These are phyloP conservation scores for Vitellaria paradoxa DNA, from an alignment of 179 eudicot species.

Conservation along the genomic window DNA sequence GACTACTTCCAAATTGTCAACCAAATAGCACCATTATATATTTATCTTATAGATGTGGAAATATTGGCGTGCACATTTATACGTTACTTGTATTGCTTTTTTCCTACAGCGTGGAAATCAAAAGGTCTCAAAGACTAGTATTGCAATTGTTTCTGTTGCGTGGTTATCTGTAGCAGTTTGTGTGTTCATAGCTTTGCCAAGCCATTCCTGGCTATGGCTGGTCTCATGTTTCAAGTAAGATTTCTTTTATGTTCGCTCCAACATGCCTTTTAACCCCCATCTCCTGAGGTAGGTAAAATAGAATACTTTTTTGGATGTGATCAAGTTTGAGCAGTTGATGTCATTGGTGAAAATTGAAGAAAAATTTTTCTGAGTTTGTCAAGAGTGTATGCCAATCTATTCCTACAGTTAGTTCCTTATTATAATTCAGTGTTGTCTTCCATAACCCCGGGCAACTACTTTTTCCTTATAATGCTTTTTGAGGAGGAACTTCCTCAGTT, in stretches of 20 bases:
- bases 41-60: not conserved
- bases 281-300: too few relatives aligned
- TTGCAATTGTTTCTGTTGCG: conserved; percentile 46
- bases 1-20: too few relatives aligned
- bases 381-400: too few relatives aligned
- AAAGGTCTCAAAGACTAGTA: conserved; percentile 58
- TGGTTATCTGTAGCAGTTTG: conserved; percentile 65
- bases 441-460: too few relatives aligned
- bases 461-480: too few relatives aligned
- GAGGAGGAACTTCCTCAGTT: too few relatives aligned
- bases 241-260: conserved; percentile 2
- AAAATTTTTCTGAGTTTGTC: too few relatives aligned
- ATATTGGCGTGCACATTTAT: not conserved
- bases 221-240: conserved; percentile 79
- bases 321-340: not conserved
- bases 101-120: conserved; percentile 71
- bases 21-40: too few relatives aligned
- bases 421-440: too few relatives aligned
- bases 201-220: conserved; percentile 86
- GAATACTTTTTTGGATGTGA: not conserved
- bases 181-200: conserved; percentile 63
- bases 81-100: not conserved
- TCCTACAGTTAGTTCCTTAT: too few relatives aligned
- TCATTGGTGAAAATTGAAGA: too few relatives aligned
- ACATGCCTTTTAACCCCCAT: too few relatives aligned